Evolutionary conservation across 2,329 filamentous ascomycete genomes (phyloP), one percentile per base, ranked within the genome.

Genomic region (Pseudogymnoascus verrucosus): DNA sequence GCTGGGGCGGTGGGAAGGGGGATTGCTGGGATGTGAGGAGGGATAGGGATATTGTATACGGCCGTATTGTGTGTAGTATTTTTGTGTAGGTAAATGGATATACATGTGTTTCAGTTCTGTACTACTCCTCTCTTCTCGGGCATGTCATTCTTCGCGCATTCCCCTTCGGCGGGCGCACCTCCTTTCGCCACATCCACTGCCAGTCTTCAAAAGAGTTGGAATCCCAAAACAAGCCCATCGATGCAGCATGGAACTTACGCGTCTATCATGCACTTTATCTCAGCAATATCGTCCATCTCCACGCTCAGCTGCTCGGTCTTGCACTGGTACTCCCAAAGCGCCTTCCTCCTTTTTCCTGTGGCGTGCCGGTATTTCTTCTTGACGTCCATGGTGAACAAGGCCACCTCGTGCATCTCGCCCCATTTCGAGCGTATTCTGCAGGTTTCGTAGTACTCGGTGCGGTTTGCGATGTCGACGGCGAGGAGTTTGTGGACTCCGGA

Each of bases 1-100:
- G 71, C 66, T 7, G 72, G 68, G 2, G 66, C 67, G 8, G 68
- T 74, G 2, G 72, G 70, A 7, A 54, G 61, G 19, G 40, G 37
- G 14, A 44, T 62, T 16, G 61, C 61, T 12, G 61, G 61, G 5
- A 54, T 54, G 37, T 62, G 23, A 57, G 51, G 28, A 31, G 8
- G 5, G 11, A 14, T 39, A n/a, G 10, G 7, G 4, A 5, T n/a
- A n/a, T 39, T 61, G 34, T 39, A 26, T 23, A 61, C 51, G 10
- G 28, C 28, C 28, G 28, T 57, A 14, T 4, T 57, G 51, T 57
- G 28, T 57, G n/a, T 36, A 21, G 28, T 36, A 57, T 34, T 57
- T 51, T 57, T 57, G 28, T 57, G 28, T 57, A 57, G 28, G 34
- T 57, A 21, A 34, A 57, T 34, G 28, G 28, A 57, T 36, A 57